Evolutionary conservation across 2,329 filamentous ascomycete genomes (phyloP).

Genomic region (Rhynchosporium graminicola): DNA sequence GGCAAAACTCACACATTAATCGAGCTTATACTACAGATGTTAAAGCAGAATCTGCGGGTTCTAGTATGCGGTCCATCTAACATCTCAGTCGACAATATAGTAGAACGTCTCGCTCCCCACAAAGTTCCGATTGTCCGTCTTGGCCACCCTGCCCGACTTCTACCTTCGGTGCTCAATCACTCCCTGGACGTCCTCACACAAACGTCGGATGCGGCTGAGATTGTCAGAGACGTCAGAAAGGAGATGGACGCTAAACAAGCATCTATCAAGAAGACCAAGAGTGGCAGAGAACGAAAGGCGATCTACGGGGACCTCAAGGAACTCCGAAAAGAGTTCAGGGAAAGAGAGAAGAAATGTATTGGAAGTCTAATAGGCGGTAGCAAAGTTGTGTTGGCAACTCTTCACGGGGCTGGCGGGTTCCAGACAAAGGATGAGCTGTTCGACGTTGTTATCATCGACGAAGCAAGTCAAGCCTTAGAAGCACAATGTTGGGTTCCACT

Average conservation of each 20-base stretch:
- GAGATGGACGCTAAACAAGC: slow-evolving; percentile 94
- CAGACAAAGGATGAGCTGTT: slow-evolving; percentile 80
- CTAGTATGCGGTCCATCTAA: slow-evolving; percentile 97
- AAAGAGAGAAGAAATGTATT: slow-evolving; percentile 81
- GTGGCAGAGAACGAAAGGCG: slow-evolving; percentile 72
- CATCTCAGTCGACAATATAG: slow-evolving; percentile 97
- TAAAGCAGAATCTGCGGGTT: slow-evolving; percentile 71
- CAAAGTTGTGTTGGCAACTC: slow-evolving; percentile 86
- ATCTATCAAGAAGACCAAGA: slow-evolving; percentile 83
- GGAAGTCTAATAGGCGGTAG: slow-evolving; percentile 72
- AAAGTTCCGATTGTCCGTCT: slow-evolving; percentile 86
- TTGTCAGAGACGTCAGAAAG: slow-evolving; percentile 84
- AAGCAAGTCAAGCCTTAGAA: slow-evolving; percentile 93
- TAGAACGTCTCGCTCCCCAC: slow-evolving; percentile 83
- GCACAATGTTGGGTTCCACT: slow-evolving; percentile 97
- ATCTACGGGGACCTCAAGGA: slow-evolving; percentile 87
- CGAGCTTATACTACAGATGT: slow-evolving; percentile 89
- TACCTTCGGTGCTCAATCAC: slow-evolving; percentile 85
- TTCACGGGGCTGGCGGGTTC: slow-evolving; percentile 87
- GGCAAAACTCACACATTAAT: slow-evolving; percentile 97
- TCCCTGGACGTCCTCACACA: slow-evolving; percentile 89
- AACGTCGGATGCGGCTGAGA: slow-evolving; percentile 84
- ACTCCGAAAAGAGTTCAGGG: slow-evolving; percentile 82
- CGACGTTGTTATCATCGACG: slow-evolving; percentile 93
- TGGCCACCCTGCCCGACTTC: slow-evolving; percentile 86